phyloP scores from a whole-genome alignment of 225 moss, liverwort and hornwort genomes.

The Antitrichia curtipendula region DNA sequence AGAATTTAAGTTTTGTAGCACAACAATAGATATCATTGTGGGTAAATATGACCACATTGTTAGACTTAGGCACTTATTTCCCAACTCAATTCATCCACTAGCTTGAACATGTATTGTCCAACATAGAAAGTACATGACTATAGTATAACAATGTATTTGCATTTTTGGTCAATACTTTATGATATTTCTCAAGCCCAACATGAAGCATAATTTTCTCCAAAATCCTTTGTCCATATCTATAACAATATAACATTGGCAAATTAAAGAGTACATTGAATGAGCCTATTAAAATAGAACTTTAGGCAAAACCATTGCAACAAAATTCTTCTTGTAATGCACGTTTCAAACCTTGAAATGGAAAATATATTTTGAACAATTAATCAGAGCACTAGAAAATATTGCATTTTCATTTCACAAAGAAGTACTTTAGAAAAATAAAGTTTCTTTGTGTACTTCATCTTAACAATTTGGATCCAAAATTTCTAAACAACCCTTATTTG shows the following conservation, averaged over 20 bases:
- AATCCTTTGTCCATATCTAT: not conserved
- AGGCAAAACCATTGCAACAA: not conserved
- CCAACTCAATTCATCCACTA: rapidly evolving
- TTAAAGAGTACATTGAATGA: not conserved
- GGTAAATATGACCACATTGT: not conserved
- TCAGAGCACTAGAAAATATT: too few relatives aligned
- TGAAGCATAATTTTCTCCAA: not conserved
- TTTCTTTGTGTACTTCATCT: not conserved
- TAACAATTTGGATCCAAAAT: not conserved
- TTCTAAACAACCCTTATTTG: not conserved
- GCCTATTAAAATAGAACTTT: not conserved
- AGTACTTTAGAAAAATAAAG: not conserved
- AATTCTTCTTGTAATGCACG: not conserved
- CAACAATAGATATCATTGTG: not conserved
- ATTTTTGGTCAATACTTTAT: too few relatives aligned
- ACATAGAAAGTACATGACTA: not conserved
- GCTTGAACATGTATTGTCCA: not conserved
- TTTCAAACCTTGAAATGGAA: not conserved
- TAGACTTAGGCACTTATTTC: not conserved
- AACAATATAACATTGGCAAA: not conserved
- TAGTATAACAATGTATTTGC: not conserved
- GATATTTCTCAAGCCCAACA: too few relatives aligned
- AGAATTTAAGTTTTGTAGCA: not conserved
- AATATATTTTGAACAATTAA: not conserved
- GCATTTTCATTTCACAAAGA: not conserved